phyloP scores from a whole-genome alignment of 306 rosid genomes.

The Vigna hirtella region DNA sequence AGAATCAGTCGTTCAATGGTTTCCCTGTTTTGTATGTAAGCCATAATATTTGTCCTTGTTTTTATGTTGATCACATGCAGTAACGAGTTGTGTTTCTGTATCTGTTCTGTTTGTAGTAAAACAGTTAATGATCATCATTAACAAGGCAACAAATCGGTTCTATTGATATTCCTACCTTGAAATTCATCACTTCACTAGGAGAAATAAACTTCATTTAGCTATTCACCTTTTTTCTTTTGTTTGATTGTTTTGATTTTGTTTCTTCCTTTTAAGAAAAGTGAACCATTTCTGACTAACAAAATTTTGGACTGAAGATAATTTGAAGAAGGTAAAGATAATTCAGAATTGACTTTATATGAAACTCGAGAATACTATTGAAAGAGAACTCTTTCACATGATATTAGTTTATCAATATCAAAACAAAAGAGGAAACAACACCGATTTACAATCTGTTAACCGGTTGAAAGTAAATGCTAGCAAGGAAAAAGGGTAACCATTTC shows the following conservation, averaged over 20 bases:
- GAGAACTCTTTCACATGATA: neutral
- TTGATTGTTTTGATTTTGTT: neutral
- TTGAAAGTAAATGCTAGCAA: neutral
- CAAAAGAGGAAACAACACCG: neutral
- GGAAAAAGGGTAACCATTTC: too few relatives aligned
- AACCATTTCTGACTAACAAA: too few relatives aligned
- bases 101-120: conserved; percentile 35
- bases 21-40: conserved; percentile 54
- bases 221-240: neutral
- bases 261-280: neutral
- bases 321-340: neutral
- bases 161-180: conserved; percentile 21
- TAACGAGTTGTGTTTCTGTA: conserved; percentile 41
- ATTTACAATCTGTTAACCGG: neutral
- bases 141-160: conserved; percentile 34
- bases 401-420: neutral
- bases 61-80: conserved; percentile 39
- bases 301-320: neutral
- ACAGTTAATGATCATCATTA: conserved; percentile 37
- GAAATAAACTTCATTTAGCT: conserved; percentile 9
- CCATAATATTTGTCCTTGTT: conserved; percentile 50
- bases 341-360: neutral
- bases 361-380: neutral
- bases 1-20: conserved; percentile 50
- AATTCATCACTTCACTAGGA: conserved; percentile 22